Percentiles rank a stretch among this genome's conserved stretches.
Evolutionary conservation across 371 early-diverging fungal genomes (phyloP).

Genomic region (Synchytrium microbalum): DNA sequence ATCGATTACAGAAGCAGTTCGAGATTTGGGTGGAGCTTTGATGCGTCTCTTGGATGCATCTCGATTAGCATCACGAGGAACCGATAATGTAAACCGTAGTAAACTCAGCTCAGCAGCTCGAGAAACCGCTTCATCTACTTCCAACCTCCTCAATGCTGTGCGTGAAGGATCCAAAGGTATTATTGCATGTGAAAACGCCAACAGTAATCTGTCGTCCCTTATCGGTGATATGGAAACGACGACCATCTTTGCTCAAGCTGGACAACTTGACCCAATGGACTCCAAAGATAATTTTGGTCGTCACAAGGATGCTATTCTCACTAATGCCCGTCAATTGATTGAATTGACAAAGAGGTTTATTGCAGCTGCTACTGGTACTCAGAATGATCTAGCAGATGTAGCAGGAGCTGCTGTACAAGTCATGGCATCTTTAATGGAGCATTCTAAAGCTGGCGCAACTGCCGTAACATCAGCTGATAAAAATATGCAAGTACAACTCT

Average conservation of each 20-base stretch:
- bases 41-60: conserved; percentile 32
- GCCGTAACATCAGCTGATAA: conserved; percentile 41
- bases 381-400: conserved; percentile 24
- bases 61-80: conserved; percentile 27
- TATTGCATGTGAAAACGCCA: conserved; percentile 23
- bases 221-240: conserved; percentile 34
- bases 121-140: conserved; percentile 27
- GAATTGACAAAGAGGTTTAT: conserved; percentile 32
- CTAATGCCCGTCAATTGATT: conserved; percentile 25
- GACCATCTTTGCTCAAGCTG: conserved; percentile 39
- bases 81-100: conserved; percentile 19
- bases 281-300: conserved; percentile 26
- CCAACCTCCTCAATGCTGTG: conserved; percentile 23
- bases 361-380: conserved; percentile 22
- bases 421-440: conserved; percentile 22
- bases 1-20: conserved; percentile 19
- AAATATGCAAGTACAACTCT: conserved; percentile 40
- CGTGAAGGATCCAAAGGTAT: conserved; percentile 35
- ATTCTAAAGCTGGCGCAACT: conserved; percentile 24
- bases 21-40: conserved; percentile 28
- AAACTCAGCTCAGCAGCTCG: conserved; percentile 32
- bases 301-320: conserved; percentile 32
- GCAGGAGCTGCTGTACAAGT: conserved; percentile 16
- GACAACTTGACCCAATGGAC: conserved; percentile 39
- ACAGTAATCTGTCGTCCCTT: conserved; percentile 18